Conservation (phyloP, 352 stramenopile species). For the Pythium pyrilobum region DNA sequence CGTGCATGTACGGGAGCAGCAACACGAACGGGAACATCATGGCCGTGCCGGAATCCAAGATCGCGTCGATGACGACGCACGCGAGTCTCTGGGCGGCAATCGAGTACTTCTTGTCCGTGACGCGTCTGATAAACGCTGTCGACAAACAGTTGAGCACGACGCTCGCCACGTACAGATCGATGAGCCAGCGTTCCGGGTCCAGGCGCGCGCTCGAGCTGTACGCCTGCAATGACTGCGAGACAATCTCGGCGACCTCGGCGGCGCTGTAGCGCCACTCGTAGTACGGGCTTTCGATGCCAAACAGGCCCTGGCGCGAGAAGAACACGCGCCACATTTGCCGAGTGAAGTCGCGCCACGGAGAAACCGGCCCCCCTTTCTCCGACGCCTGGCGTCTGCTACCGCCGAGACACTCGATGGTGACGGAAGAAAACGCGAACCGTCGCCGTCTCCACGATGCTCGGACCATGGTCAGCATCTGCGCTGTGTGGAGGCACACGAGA, state of each 20-base stretch:
- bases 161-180: not conserved
- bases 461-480: not conserved
- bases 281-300: constrained; percentile 13
- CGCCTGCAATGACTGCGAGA: constrained; percentile 13
- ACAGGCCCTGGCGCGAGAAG: constrained; percentile 6
- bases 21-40: constrained; percentile 12
- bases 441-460: not conserved
- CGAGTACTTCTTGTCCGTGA: not conserved
- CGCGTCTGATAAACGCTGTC: not conserved
- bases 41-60: constrained; percentile 11
- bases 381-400: not conserved
- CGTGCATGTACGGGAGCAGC: constrained; percentile 12
- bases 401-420: not conserved
- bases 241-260: constrained; percentile 9
- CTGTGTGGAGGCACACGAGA: not conserved
- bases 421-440: not conserved
- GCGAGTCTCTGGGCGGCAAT: not conserved
- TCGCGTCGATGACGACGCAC: constrained; percentile 5
- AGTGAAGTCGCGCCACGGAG: not conserved
- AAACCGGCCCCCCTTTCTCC: not conserved
- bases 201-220: constrained; percentile 10
- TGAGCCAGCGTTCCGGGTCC: not conserved
- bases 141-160: constrained; percentile 10
- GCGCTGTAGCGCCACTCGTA: constrained; percentile 8
- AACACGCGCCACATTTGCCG: constrained; percentile 1